phyloP scores from a whole-genome alignment of 2,329 filamentous ascomycete genomes.

The Aulographum hederae region DNA sequence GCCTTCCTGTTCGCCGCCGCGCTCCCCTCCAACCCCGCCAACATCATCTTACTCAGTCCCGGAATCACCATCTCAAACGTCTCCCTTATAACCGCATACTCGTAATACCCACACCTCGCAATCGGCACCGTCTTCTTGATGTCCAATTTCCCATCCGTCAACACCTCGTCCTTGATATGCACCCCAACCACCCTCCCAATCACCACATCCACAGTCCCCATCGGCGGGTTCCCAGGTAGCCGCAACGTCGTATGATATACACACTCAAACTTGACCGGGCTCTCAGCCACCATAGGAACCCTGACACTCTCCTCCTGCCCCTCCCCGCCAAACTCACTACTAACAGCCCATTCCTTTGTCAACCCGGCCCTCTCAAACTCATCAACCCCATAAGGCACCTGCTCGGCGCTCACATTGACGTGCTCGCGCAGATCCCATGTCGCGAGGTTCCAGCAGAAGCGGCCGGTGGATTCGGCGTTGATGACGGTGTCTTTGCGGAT shows the following conservation, averaged over 20 bases:
- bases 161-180: slow-evolving; percentile 34
- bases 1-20: background rate
- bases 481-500: slow-evolving; percentile 36
- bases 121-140: slow-evolving; percentile 38
- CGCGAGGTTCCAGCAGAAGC: slow-evolving; percentile 41
- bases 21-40: background rate
- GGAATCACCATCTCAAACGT: slow-evolving; percentile 41
- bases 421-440: slow-evolving; percentile 36
- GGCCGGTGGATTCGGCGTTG: slow-evolving; percentile 36
- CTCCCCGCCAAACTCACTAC: slow-evolving; percentile 8
- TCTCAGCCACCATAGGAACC: slow-evolving; percentile 33
- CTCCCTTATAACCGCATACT: slow-evolving; percentile 36
- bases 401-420: slow-evolving; percentile 36
- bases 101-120: slow-evolving; percentile 40
- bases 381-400: slow-evolving; percentile 29
- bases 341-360: slow-evolving; percentile 27
- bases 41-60: slow-evolving; percentile 11
- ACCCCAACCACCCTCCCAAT: slow-evolving; percentile 39
- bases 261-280: slow-evolving; percentile 42
- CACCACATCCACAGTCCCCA: slow-evolving; percentile 39
- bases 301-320: too few relatives aligned
- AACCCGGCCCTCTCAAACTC: slow-evolving; percentile 34
- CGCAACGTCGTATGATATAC: slow-evolving; percentile 35
- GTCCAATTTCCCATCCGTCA: slow-evolving; percentile 38
- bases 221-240: slow-evolving; percentile 36